A percentile compares a stretch with the other conserved stretches of the same genome.
phyloP scores from a whole-genome alignment of 495 filamentous ascomycete species.

The Articulospora tetracladia region DNA sequence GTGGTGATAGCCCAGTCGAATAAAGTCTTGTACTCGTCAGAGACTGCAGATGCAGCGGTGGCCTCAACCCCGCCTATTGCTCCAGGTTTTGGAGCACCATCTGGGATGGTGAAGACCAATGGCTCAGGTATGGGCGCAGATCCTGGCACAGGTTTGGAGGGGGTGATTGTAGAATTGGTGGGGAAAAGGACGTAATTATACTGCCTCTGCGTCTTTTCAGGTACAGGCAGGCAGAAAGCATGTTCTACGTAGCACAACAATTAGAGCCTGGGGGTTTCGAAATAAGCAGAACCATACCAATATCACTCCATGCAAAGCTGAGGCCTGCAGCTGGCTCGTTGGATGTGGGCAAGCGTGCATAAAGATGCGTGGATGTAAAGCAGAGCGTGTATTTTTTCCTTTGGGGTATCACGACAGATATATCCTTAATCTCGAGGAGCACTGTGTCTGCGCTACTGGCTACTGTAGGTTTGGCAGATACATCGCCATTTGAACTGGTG shows the following conservation, averaged over 20 bases:
- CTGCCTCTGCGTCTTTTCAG: slow-evolving; percentile 84
- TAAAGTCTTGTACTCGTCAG: slow-evolving; percentile 55
- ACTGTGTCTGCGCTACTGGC: slow-evolving; percentile 38
- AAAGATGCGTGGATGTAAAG: slow-evolving; percentile 61
- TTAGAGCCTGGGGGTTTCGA: neutral
- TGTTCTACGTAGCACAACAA: slow-evolving; percentile 53
- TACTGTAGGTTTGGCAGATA: slow-evolving; percentile 3
- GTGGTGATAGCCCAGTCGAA: slow-evolving; percentile 63
- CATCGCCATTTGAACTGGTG: neutral
- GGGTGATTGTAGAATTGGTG: slow-evolving; percentile 51
- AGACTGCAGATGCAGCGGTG: slow-evolving; percentile 46
- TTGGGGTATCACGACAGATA: slow-evolving; percentile 76
- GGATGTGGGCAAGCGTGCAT: slow-evolving; percentile 60
- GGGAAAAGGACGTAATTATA: slow-evolving; percentile 89
- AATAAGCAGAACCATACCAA: slow-evolving; percentile 54
- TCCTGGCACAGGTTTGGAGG: slow-evolving; percentile 29
- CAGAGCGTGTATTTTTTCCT: slow-evolving; percentile 88
- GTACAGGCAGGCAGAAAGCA: slow-evolving; percentile 77
- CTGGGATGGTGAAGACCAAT: slow-evolving; percentile 79
- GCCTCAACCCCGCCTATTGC: slow-evolving; percentile 41
- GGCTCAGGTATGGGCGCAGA: slow-evolving; percentile 50
- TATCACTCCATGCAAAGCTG: slow-evolving; percentile 59
- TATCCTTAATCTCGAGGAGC: slow-evolving; percentile 61
- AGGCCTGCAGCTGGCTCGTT: slow-evolving; percentile 67
- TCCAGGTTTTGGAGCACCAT: slow-evolving; percentile 65